Evolutionary conservation across 176 grass and related monocot species (phyloP).

Genomic region (Triticum timopheevii): DNA sequence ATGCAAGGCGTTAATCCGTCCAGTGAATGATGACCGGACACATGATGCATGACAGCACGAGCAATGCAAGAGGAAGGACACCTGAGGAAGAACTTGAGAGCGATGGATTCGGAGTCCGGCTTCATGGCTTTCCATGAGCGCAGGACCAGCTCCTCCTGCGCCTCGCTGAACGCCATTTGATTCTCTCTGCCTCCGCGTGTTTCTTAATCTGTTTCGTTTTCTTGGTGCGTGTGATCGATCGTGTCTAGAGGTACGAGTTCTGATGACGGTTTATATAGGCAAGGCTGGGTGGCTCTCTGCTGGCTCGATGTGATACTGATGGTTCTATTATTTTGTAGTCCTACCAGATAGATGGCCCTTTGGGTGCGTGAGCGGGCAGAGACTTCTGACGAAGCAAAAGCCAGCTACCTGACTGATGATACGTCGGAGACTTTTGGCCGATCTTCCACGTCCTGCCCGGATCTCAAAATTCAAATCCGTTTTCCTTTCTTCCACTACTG

Average conservation of each 20-base stretch:
- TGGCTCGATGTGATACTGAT: neutral
- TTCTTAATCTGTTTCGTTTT: neutral
- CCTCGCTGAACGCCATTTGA: slow-evolving; percentile 60
- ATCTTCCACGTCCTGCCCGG: neutral
- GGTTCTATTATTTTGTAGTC: neutral
- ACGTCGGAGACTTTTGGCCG: neutral
- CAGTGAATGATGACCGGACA: no score
- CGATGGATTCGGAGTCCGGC: slow-evolving; percentile 48
- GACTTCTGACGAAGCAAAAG: neutral
- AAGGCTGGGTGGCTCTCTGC: neutral
- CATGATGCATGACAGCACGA: neutral
- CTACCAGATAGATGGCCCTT: neutral
- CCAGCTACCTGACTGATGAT: slow-evolving; percentile 7
- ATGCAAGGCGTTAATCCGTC: neutral
- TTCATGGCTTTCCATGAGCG: slow-evolving; percentile 83
- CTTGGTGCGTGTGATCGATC: neutral
- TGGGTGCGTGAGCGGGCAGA: neutral
- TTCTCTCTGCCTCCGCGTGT: neutral
- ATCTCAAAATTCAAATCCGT: neutral
- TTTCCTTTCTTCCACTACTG: neutral
- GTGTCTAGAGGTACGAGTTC: neutral
- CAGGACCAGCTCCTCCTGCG: slow-evolving; percentile 69
- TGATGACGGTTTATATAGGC: slow-evolving; percentile 26
- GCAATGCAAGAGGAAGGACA: neutral
- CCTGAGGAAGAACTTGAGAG: slow-evolving; percentile 82